Base-by-base conservation (phyloP, 805 yeast species). In the Candida jianshihensis region DNA sequence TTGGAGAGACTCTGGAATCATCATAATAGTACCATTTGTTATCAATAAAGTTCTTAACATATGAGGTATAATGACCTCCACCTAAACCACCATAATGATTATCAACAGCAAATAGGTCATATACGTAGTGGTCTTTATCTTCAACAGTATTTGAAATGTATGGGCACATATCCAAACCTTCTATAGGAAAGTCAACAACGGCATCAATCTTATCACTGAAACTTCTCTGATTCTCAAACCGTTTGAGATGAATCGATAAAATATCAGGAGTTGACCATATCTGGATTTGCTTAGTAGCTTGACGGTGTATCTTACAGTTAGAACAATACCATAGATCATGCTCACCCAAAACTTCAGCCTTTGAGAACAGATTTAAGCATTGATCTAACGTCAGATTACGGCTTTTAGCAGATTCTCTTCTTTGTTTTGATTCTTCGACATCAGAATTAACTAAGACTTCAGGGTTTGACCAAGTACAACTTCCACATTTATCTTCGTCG, bases 1-100 rank as follows among this genome's bases (percentile, higher is more conserved):
- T 68, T 15, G 64, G 64, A 0, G 75, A 59, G 1, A 88, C 96
- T 22, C 81, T 61, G 2, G 95, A 78, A 55, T 90, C 98, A 54
- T 90, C 89, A 56, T 71, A 90, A 54, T 88, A 83, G 54, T 88
- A 87, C 97, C 97, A 92, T 39, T 75, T 68, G 16, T 63, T 63
- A 51, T 85, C 94, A 30, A 75, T 67, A 56, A 76, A 80, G 52
- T 89, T 89, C 56, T 81, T 82, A 1, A 75, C 96, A 51, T 78
- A 81, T 0, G 97, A 84, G 1, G 98, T 92, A 59, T 92, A 90
- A 63, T 92, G 97, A 2, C 98, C 97, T 5, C 97, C 97, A 1
- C 97, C 97, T 15, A 90, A 65, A 1, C 97, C 96, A 34, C 97
- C 98, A 56, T 71, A 88, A 54, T 92, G 98, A 56, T 90, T 92